phyloP scores from a whole-genome alignment of 192 early-diverging fungal genomes.

The Pilobolus umbonatus region DNA sequence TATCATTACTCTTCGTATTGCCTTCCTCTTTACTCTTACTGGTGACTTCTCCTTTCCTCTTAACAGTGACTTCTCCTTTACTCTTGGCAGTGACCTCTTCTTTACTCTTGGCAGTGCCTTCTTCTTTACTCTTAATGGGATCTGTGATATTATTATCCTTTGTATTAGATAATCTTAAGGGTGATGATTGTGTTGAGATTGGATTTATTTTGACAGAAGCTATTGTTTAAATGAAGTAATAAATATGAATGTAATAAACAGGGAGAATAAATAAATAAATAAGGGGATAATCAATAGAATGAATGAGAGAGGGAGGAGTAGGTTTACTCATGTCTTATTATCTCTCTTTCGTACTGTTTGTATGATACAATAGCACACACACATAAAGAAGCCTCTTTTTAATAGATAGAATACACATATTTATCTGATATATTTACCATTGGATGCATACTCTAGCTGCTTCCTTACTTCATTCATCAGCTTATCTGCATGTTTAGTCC shows the following conservation, averaged over 20 bases:
- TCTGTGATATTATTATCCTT: neutral
- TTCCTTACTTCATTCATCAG: conserved; percentile 16
- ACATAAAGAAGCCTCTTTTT: no score
- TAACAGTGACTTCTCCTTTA: neutral
- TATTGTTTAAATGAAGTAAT: no score
- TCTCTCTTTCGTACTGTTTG: neutral
- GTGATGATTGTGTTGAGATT: conserved; percentile 8
- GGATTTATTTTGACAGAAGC: neutral
- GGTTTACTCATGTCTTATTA: neutral
- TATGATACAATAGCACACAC: no score
- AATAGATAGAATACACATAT: no score
- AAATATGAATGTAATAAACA: no score
- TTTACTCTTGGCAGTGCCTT: neutral
- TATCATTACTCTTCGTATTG: conserved; percentile 6
- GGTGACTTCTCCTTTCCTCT: neutral
- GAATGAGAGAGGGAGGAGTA: neutral
- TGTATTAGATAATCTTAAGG: neutral
- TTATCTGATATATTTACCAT: conserved; percentile 16
- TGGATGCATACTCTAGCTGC: conserved; percentile 4
- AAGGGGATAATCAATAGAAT: neutral
- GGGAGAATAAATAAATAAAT: no score
- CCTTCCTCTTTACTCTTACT: neutral
- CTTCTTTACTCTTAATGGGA: neutral
- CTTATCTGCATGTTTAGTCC: conserved; percentile 1
- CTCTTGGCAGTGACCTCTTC: neutral